Evolutionary conservation across 805 yeast genomes (phyloP).

Genomic region (Kluyveromyces wickerhamii): DNA sequence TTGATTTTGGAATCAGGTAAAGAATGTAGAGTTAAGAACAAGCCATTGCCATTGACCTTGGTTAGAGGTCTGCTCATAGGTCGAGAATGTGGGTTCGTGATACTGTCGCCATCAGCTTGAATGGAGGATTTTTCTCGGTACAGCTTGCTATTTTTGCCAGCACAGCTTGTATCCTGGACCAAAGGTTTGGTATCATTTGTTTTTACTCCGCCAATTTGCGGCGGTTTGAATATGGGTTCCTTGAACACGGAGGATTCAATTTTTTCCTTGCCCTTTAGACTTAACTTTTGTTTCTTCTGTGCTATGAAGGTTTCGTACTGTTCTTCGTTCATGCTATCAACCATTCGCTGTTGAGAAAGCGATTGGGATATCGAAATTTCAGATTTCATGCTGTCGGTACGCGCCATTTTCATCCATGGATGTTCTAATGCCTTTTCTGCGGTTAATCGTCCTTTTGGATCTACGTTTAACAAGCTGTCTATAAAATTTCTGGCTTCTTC

Average conservation of each 20-base stretch:
- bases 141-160: no score
- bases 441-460: constrained; percentile 62
- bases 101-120: no score
- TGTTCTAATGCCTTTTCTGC: constrained; percentile 72
- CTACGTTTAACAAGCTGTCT: constrained; percentile 60
- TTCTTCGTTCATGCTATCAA: constrained; percentile 31
- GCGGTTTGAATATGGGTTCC: constrained; percentile 4
- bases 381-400: constrained; percentile 13
- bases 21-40: constrained; percentile 56
- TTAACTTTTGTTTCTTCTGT: background rate
- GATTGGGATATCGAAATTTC: constrained; percentile 61
- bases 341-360: constrained; percentile 53
- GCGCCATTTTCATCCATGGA: constrained; percentile 57
- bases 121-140: no score
- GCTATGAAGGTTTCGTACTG: constrained; percentile 17
- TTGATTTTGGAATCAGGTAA: constrained; percentile 37
- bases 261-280: background rate
- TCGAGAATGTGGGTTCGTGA: no score
- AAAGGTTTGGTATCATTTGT: no score
- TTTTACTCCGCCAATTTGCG: no score
- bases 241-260: background rate
- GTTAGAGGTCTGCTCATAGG: constrained; percentile 3
- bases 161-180: no score
- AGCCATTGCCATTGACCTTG: constrained; percentile 35
- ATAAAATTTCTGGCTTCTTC: constrained; percentile 66